Evolutionary conservation across 805 yeast genomes (phyloP).

Genomic region (Hanseniaspora singularis): DNA sequence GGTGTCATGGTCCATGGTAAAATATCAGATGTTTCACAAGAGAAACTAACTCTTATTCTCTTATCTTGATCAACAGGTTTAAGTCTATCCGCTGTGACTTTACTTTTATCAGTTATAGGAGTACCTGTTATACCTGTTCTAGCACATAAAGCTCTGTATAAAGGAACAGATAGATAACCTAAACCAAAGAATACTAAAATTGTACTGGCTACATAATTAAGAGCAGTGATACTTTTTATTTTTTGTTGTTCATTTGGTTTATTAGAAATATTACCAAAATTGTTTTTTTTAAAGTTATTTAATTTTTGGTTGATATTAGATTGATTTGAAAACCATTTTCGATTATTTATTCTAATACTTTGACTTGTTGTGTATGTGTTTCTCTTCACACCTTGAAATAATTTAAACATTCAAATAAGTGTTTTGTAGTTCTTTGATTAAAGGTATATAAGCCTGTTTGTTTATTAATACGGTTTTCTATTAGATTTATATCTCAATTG

Average conservation of each 20-base stretch:
- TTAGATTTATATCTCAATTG: too few relatives aligned
- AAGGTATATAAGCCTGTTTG: too few relatives aligned
- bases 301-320: not conserved
- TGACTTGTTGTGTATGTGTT: not conserved
- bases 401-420: not conserved
- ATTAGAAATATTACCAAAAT: conserved; percentile 19
- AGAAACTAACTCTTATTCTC: conserved; percentile 71
- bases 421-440: too few relatives aligned
- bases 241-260: conserved; percentile 22
- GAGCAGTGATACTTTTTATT: conserved; percentile 40
- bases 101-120: conserved; percentile 73
- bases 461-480: too few relatives aligned
- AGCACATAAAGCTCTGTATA: conserved; percentile 82
- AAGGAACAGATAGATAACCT: conserved; percentile 83
- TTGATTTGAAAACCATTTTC: not conserved
- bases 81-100: conserved; percentile 76
- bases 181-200: conserved; percentile 60
- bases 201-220: conserved; percentile 57
- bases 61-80: conserved; percentile 77
- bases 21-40: conserved; percentile 80
- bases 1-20: conserved; percentile 94
- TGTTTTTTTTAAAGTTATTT: not conserved
- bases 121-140: conserved; percentile 94
- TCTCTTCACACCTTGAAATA: not conserved
- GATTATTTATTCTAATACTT: too few relatives aligned